Evolutionary conservation across 306 rosid genomes (phyloP), one percentile per base, ranked within the genome.

Genomic region (Pterocarpus santalinus): DNA sequence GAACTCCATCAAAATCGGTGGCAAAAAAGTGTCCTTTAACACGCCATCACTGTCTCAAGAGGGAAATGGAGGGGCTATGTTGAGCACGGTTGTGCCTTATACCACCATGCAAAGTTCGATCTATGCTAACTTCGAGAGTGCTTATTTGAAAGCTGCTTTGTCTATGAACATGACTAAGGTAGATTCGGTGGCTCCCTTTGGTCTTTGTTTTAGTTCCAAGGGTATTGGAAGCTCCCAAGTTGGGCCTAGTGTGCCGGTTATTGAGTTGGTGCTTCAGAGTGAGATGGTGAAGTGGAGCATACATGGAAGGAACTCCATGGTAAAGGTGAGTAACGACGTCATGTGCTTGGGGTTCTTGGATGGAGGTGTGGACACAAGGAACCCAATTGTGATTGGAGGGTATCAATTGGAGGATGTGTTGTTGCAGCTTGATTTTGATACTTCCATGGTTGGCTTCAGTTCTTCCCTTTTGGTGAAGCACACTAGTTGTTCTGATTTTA

Each of bases 281-380:
- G 97, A 90, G 87, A 80, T 90, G 91, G 95, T 94, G 67, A 88
- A 83, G 76, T 92, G 94, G 97, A 89, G 88, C 49, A 77, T 94
- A 4, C 11, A 73, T 13, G 94, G 92, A 4, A 86, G 94, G 53
- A 94, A 90, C 72, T 94, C 93, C 0, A 87, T 92, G 97, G 94
- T 92, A 60, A 43, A 63, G 60, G 92, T 91, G 2, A 84, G 39
- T 49, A 33, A 86, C 0, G 86, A 81, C 13, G 90, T 89, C 30
- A 65, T 82, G 82, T 94, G 98, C 55, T 83, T 92, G 62, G 98
- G 90, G 22, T 83, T 94, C 34, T 68, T 92, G 68, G 92, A 94
- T 63, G 97, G 97, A 14, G 98, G 97, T 4, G 65, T 55, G 57
- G 73, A 86, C 58, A 69, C 74, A 12, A 85, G 41, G 68, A 87